A percentile compares a stretch with the other conserved stretches of the same genome.
Conservation (phyloP, 208 protist species). For the Phytomonas sp. region DNA sequence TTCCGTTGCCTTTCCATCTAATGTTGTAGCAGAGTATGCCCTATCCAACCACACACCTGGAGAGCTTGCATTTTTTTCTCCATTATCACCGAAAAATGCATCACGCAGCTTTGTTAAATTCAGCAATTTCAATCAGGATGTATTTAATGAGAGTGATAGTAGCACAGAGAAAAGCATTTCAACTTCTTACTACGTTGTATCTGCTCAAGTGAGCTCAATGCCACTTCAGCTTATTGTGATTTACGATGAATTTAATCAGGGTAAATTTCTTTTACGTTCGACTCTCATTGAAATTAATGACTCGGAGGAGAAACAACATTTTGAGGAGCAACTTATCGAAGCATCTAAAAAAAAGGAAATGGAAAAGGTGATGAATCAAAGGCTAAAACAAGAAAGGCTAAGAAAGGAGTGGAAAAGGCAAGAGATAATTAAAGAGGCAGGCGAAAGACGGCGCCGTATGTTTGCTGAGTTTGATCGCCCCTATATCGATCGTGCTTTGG, state of each 20-base stretch:
- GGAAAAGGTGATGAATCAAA: neutral
- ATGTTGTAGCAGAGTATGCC: conserved; percentile 22
- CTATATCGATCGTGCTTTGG: conserved; percentile 29
- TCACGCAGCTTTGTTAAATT: neutral
- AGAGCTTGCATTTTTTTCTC: neutral
- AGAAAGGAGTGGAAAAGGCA: conserved; percentile 20
- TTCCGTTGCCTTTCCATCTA: conserved; percentile 21
- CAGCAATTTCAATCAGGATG: neutral
- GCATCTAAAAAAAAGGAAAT: neutral
- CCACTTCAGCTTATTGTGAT: neutral
- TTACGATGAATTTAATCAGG: neutral
- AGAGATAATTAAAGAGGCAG: conserved; percentile 28
- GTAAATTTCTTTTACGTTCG: neutral
- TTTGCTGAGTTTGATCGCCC: conserved; percentile 38
- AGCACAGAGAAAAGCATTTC: neutral
- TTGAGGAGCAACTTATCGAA: neutral
- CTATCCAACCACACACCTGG: conserved; percentile 18
- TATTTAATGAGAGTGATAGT: neutral
- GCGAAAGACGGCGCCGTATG: conserved; percentile 18
- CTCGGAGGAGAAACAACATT: neutral
- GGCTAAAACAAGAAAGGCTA: neutral
- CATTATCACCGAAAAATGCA: neutral
- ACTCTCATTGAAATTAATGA: neutral
- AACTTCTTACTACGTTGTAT: neutral
- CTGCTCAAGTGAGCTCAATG: neutral